Base-by-base conservation (phyloP, 768 basidiomycete species). In the Mycena galericulata region DNA sequence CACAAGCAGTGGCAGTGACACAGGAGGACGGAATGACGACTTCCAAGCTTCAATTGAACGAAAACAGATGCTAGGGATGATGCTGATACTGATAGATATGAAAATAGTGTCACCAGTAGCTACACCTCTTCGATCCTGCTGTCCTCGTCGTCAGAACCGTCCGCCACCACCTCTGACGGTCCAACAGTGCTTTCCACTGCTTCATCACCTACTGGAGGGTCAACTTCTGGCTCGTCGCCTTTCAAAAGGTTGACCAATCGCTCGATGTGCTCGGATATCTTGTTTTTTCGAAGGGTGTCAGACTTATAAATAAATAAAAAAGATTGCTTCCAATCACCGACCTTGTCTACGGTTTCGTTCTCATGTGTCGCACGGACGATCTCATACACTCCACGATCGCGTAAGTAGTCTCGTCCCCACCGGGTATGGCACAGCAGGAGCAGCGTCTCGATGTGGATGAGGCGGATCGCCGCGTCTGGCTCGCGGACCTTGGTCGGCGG, bases 241-340 rank as follows among this genome's bases (percentile, higher is more conserved):
- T 96, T 90, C 40, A 99, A 77, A n/a, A 98, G 80, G 69, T 87
- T 91, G 4, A 98, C 98, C 10, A 99, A 82, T 18, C 95, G 89
- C 74, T 96, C 95, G 43, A 98, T 92, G 47, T 92, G 91, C 76
- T 95, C 95, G 3, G 90, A 88, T 51, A 97, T 89, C 95, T 97
- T 73, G 32, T 26, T 97, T 73, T 38, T 30, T 34, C 14, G 24
- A 56, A 55, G 56, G 24, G 15, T 10, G 36, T 38, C 38, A 50
- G 40, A 32, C 24, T 47, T 3, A 24, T n/a, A n/a, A n/a, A n/a
- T n/a, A n/a, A n/a, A n/a, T n/a, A n/a, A n/a, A n/a, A n/a, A n/a
- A n/a, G n/a, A n/a, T n/a, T n/a, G n/a, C n/a, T 50, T 7, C 62
- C 22, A 40, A 45, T 68, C 51, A 49, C 49, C 26, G 56, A 92